Conservation (phyloP, 2,329 filamentous ascomycete species). For the Fusarium sororula region DNA sequence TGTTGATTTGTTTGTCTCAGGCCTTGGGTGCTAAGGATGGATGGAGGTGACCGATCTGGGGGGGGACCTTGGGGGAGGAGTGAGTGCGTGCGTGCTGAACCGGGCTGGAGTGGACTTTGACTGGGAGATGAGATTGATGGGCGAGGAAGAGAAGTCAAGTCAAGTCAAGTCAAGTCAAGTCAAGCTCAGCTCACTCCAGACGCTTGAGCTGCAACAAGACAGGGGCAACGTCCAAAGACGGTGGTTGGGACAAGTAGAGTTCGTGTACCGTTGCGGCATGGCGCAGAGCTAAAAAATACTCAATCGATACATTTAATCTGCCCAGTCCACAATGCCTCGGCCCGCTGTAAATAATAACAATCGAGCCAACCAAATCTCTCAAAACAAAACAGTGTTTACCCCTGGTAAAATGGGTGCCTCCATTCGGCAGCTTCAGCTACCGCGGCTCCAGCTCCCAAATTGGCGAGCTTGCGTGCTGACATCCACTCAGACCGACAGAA, state of each 20-base stretch:
- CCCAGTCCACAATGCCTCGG: constrained; percentile 25
- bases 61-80: constrained; percentile 6
- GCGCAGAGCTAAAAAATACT: neutral
- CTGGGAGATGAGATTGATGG: constrained; percentile 32
- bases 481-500: neutral
- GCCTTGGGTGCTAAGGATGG: neutral
- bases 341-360: constrained; percentile 20
- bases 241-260: constrained; percentile 31
- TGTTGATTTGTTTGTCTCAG: constrained; percentile 37
- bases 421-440: constrained; percentile 26
- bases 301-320: constrained; percentile 1
- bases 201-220: constrained; percentile 24
- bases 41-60: constrained; percentile 17
- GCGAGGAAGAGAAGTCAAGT: neutral
- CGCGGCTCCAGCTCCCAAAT: constrained; percentile 27
- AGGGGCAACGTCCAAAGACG: constrained; percentile 20
- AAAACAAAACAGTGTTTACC: constrained; percentile 20
- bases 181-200: constrained; percentile 35
- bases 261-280: neutral
- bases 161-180: neutral
- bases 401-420: constrained; percentile 26
- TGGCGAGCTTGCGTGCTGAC: constrained; percentile 26
- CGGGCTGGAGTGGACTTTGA: constrained; percentile 4
- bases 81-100: neutral
- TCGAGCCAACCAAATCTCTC: constrained; percentile 19